These are phyloP conservation scores for Solanum hybrid DNA, from an alignment of 305 asterid species.

Conservation along the genomic window DNA sequence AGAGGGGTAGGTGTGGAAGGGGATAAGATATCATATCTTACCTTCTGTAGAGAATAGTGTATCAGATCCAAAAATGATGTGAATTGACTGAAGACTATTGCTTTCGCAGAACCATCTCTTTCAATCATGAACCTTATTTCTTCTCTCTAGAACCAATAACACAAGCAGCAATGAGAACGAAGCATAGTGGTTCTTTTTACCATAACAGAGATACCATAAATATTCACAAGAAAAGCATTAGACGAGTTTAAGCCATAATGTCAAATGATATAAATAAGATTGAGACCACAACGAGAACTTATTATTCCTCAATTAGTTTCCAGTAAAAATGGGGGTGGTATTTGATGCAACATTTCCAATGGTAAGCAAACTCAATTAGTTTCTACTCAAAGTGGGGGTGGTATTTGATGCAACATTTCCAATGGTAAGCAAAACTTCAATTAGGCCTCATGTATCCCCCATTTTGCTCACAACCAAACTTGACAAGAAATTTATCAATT, in stretches of 20 bases:
- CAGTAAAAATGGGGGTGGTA: background rate
- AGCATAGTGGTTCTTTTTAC: background rate
- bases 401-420: background rate
- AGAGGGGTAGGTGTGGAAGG: background rate
- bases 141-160: slow-evolving; percentile 56
- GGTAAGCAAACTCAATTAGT: background rate
- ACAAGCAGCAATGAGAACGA: slow-evolving; percentile 4
- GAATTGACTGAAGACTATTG: slow-evolving; percentile 89
- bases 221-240: background rate
- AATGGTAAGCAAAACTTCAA: background rate
- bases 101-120: slow-evolving; percentile 96
- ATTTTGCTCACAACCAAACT: background rate
- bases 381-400: background rate
- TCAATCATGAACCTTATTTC: slow-evolving; percentile 89
- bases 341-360: background rate
- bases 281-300: background rate
- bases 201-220: background rate
- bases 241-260: background rate
- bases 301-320: background rate
- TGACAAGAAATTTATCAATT: background rate
- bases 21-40: slow-evolving; percentile 8
- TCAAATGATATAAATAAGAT: background rate
- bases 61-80: slow-evolving; percentile 92
- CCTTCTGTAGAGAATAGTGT: slow-evolving; percentile 74
- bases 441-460: background rate